A percentile compares a stretch with the other conserved stretches of the same genome.
These are phyloP conservation scores for Solanum sitiens DNA, from an alignment of 257 asterid genomes.

Conservation along the genomic window DNA sequence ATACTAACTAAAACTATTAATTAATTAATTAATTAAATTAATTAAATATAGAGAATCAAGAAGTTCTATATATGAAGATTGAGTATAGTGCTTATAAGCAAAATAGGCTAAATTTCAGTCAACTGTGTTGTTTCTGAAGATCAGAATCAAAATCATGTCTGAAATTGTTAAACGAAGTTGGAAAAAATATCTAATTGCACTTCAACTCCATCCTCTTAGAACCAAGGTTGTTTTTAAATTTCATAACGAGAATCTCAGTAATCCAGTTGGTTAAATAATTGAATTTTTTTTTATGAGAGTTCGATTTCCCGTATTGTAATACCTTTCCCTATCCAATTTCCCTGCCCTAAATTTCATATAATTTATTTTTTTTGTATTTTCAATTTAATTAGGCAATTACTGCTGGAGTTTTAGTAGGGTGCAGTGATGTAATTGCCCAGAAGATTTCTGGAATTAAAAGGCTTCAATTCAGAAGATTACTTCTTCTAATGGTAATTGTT, in stretches of 20 bases:
- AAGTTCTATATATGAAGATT: background rate
- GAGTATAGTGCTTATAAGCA: background rate
- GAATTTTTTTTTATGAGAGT: no score
- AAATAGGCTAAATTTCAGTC: background rate
- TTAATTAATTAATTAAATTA: background rate
- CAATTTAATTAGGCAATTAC: conserved; percentile 12
- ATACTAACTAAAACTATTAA: background rate
- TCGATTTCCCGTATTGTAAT: background rate
- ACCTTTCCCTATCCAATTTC: background rate
- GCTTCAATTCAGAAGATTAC: conserved; percentile 16
- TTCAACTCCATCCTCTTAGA: conserved; percentile 22
- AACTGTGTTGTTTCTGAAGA: background rate
- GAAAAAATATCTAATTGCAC: conserved; percentile 12
- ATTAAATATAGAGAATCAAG: background rate
- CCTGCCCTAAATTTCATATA: background rate
- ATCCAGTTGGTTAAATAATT: background rate
- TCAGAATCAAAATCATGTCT: conserved; percentile 8
- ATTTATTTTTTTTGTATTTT: background rate
- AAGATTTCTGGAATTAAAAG: conserved; percentile 21
- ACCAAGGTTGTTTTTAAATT: conserved; percentile 11
- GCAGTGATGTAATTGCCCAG: conserved; percentile 27
- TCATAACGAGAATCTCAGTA: background rate
- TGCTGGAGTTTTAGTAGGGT: conserved; percentile 23
- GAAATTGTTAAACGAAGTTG: conserved; percentile 16
- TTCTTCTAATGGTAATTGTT: conserved; percentile 16